Evolutionary conservation across 1,284 basidiomycete species (phyloP).

Genomic region (Tilletia setariae): DNA sequence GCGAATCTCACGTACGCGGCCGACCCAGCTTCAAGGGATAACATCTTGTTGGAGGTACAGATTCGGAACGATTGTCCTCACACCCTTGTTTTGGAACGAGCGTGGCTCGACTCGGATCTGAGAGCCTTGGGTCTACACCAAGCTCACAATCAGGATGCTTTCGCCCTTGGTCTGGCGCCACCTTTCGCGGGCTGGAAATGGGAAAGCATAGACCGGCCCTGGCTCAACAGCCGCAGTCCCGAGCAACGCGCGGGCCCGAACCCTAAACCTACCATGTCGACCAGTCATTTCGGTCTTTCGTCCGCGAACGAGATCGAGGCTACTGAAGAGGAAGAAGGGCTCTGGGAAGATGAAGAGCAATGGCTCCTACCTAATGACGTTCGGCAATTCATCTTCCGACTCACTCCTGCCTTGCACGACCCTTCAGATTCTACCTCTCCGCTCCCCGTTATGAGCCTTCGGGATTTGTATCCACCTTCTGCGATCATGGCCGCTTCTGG

Average conservation of each 20-base stretch:
- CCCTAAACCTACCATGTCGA: background rate
- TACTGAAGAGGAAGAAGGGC: conserved; percentile 15
- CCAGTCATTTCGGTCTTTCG: background rate
- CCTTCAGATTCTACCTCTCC: conserved; percentile 6
- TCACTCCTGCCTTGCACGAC: conserved; percentile 13
- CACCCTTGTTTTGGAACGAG: conserved; percentile 32
- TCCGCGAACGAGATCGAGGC: background rate
- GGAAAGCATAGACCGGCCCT: conserved; percentile 27
- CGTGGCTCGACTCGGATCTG: conserved; percentile 7
- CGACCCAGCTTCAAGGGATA: conserved; percentile 25
- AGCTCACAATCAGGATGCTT: background rate
- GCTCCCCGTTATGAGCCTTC: conserved; percentile 18
- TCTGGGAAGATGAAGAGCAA: conserved; percentile 23
- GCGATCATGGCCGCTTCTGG: too few relatives aligned
- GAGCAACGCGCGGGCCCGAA: background rate
- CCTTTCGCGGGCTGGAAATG: conserved; percentile 26
- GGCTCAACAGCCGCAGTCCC: background rate
- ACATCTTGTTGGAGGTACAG: conserved; percentile 50
- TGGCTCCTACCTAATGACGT: conserved; percentile 41
- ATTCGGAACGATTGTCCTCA: conserved; percentile 42
- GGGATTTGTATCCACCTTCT: conserved; percentile 17
- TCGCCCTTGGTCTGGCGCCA: conserved; percentile 27
- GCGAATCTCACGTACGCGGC: background rate
- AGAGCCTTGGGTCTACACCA: background rate
- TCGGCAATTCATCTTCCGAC: conserved; percentile 45